Base-by-base conservation (phyloP, 345 rosid species). In the Psidium guajava region DNA sequence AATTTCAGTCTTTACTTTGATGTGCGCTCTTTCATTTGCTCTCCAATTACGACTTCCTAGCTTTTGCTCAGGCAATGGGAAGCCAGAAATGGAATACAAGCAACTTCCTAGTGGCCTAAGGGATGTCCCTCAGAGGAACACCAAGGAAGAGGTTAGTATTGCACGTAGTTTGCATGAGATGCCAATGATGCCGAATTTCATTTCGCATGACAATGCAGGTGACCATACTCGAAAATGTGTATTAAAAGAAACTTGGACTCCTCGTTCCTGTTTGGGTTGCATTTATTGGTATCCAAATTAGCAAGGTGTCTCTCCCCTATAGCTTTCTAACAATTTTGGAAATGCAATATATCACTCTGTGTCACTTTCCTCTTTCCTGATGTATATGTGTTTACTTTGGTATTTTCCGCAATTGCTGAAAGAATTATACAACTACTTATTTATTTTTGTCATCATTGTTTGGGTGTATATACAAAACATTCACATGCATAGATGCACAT, bases 201-300 rank as follows among this genome's bases (percentile, higher is more conserved):
- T 40, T 10, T 83, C 18, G 56, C 44, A 24, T 77, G 74, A 82
- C 74, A 58, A n/a, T 55, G 55, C 90, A 91, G 93, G 92, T 88
- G 56, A 51, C 88, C 22, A 82, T 92, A 73, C 51, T 88, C 12
- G 87, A 88, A 82, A 92, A 92, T 57, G 87, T 91, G 42, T 85
- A 64, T 82, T 91, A 92, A 92, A 88, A 85, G 88, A 91, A 90
- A 85, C 87, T 91, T 52, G 91, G 90, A 87, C 90, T 90, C 47
- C 92, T n/a, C 49, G 82, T 91, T 64, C 86, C 89, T 83, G 91
- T 91, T 75, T 90, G 93, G 93, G 53, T 90, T 81, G 74, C 91
- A 52, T 88, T 88, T 86, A 92, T 91, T 40, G 91, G 51, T 44
- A 73, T 91, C 83, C 93, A 91, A 84, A 90, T 91, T 52, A 87